phyloP scores from a whole-genome alignment of 2,329 filamentous ascomycete genomes.

The Lomentospora prolificans region DNA sequence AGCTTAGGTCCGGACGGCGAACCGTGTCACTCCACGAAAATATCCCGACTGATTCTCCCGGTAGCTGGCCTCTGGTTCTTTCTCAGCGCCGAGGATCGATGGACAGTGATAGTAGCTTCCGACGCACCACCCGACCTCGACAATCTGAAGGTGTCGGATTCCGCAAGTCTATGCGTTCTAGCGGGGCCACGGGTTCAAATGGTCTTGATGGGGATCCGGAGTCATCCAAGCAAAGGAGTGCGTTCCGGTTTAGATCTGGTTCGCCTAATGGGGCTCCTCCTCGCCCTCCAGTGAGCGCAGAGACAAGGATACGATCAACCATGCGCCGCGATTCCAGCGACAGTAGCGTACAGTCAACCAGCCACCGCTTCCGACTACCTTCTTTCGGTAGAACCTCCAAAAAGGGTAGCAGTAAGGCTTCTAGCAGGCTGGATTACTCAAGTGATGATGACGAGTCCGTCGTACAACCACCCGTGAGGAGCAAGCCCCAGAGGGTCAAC shows the following conservation, averaged over 20 bases:
- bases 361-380: slow-evolving; percentile 29
- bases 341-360: slow-evolving; percentile 22
- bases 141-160: slow-evolving; percentile 47
- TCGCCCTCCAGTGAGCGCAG: slow-evolving; percentile 26
- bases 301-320: slow-evolving; percentile 29
- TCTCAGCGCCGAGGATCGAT: slow-evolving; percentile 10
- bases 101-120: slow-evolving; percentile 62
- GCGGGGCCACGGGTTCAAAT: slow-evolving; percentile 16
- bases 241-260: slow-evolving; percentile 60
- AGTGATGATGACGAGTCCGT: slow-evolving; percentile 39
- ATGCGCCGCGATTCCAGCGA: slow-evolving; percentile 32
- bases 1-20: neutral
- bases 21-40: neutral
- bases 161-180: slow-evolving; percentile 61
- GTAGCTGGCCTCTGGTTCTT: neutral
- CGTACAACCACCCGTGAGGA: slow-evolving; percentile 11
- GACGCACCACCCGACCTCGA: slow-evolving; percentile 42
- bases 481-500: slow-evolving; percentile 25
- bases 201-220: neutral
- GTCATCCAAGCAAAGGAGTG: neutral
- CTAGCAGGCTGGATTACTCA: slow-evolving; percentile 50
- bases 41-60: neutral
- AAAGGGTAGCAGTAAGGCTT: slow-evolving; percentile 23
- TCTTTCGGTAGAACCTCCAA: slow-evolving; percentile 29
- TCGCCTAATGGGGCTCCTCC: slow-evolving; percentile 47